Conservation (phyloP, 495 filamentous ascomycete genomes). For the Durotheca rogersii region DNA sequence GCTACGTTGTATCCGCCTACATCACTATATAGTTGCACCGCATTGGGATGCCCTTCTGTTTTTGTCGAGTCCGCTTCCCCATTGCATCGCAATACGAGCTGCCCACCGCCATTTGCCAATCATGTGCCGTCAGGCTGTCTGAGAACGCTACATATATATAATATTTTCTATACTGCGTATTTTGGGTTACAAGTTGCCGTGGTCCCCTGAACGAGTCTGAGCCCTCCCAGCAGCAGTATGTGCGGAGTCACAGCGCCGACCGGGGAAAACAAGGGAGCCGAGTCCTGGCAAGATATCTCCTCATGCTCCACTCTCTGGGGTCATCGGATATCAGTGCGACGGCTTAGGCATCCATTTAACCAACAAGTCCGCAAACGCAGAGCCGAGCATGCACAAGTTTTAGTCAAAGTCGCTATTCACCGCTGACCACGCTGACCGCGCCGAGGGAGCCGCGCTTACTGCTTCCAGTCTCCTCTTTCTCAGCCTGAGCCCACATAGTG, state of each 20-base stretch:
- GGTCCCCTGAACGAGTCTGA: too few relatives aligned
- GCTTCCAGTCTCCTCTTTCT: conserved; percentile 10
- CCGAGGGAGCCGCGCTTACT: conserved; percentile 1
- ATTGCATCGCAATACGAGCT: conserved; percentile 12
- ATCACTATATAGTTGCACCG: conserved; percentile 14
- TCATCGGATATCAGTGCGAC: too few relatives aligned
- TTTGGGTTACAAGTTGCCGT: too few relatives aligned
- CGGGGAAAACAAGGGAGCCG: not conserved
- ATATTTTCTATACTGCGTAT: not conserved
- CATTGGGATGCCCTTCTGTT: too few relatives aligned
- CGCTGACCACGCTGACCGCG: conserved; percentile 6
- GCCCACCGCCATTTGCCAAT: conserved; percentile 18
- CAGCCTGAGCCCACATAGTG: conserved; percentile 1
- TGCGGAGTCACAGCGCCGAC: not conserved
- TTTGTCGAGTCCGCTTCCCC: not conserved
- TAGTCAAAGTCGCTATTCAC: not conserved
- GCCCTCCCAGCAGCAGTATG: too few relatives aligned
- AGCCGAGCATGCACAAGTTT: too few relatives aligned
- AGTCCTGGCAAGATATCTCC: too few relatives aligned
- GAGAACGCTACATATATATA: not conserved
- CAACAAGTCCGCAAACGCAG: not conserved
- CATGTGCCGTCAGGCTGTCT: not conserved
- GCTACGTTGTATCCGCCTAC: too few relatives aligned
- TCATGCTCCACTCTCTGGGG: too few relatives aligned
- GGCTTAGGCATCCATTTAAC: too few relatives aligned